Evolutionary conservation across 1,139 yeast species (phyloP), one percentile per base, ranked within the genome.

Genomic region (Yarrowia galli): DNA sequence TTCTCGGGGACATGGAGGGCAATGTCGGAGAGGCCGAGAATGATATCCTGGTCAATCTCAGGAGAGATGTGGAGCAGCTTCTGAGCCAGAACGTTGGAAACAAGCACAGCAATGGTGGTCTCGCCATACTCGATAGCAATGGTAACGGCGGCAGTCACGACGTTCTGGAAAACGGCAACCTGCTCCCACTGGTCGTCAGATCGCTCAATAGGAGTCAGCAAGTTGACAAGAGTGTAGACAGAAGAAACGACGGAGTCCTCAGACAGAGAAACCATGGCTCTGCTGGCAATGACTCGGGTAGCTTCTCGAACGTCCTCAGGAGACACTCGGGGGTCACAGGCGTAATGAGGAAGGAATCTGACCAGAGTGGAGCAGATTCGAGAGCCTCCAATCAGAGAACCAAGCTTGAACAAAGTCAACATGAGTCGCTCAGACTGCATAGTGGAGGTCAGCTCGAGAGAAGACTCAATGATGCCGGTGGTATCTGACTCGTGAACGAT

Each of bases 201-300:
- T 46, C 56, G 72, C 80, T 82, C 83, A 15, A 87, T 87, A 20
- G 86, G 85, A 63, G 88, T 84, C 45, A 95, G 79, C 73, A 90
- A 80, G 76, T 95, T 95, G 32, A 91, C 86, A 71, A 93, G 82
- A 0, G 97, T 89, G 76, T 95, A 95, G 68, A 95, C 87, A 1
- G 95, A 85, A n/a, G 97, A 89, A 15, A 92, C 91, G 22, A 90
- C 88, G 0, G 91, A 87, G 76, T 92, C 98, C 74, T 92, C 96
- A 28, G 90, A 82, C 46, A 83, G 75, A 2, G 83, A 79, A 65
- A 77, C 78, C 68, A 85, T 75, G 0, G 85, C 86, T 51, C 76
- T 22, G 48, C 46, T 71, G 1, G 85, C 82, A 60, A 84, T 79
- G 16, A 77, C 74, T 56, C 74, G 73, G 1, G 86, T 80, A 4